Evolutionary conservation across 2,329 filamentous ascomycete species (phyloP).

Genomic region (Magnaporthiopsis rhizophila): DNA sequence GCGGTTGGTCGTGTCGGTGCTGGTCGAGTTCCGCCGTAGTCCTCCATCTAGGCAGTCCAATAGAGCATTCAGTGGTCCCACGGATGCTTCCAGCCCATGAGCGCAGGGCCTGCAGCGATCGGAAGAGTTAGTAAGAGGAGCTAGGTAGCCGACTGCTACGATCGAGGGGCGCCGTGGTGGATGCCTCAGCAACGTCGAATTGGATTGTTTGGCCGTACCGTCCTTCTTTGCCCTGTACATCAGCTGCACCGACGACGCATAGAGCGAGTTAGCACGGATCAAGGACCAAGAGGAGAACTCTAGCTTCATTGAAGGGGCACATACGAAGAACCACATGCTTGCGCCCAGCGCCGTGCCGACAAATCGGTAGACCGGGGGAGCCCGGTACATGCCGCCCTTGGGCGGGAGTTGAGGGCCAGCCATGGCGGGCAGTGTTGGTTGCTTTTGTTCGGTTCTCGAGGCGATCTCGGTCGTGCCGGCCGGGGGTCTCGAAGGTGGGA

Average conservation of each 20-base stretch:
- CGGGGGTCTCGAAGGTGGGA: neutral
- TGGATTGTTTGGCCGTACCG: slow-evolving; percentile 38
- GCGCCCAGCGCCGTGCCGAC: slow-evolving; percentile 81
- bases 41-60: neutral
- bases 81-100: slow-evolving; percentile 91
- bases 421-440: neutral
- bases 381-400: slow-evolving; percentile 27
- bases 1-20: neutral
- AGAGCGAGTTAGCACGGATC: neutral
- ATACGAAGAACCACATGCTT: slow-evolving; percentile 99
- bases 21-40: neutral
- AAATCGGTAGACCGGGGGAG: slow-evolving; percentile 65
- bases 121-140: slow-evolving; percentile 10
- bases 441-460: neutral
- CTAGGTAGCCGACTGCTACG: neutral
- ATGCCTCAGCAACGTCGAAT: slow-evolving; percentile 11
- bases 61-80: slow-evolving; percentile 69
- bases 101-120: slow-evolving; percentile 49
- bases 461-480: neutral
- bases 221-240: slow-evolving; percentile 98
- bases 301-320: slow-evolving; percentile 25
- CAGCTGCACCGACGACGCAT: slow-evolving; percentile 46
- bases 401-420: neutral
- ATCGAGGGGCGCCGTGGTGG: neutral
- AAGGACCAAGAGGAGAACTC: neutral